Evolutionary conservation across 306 rosid species (phyloP), one percentile per base, ranked within the genome.

Genomic region (Rosa chinensis): DNA sequence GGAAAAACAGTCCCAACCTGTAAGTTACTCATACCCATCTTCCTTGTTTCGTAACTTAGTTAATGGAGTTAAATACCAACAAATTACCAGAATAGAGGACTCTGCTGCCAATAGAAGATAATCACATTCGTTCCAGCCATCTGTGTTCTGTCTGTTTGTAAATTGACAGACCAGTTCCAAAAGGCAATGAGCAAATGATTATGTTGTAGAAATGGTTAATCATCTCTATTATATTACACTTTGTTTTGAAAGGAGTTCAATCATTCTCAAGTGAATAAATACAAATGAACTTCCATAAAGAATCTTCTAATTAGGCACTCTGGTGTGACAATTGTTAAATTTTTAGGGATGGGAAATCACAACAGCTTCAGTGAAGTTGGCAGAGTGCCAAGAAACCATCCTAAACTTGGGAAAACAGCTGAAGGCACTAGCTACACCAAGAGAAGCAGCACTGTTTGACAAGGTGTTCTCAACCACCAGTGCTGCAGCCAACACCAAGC

Each of bases 311-410:
- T 1, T 20, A 5, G n/a, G 63, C 45, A 72, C 45, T 50, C 6
- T 32, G 25, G 16, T 35, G 42, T 52, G 63, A 72, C 63, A 20
- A 28, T 40, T 6, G 43, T 74, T 5, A 39, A 52, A 78, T 58
- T 53, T 74, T 58, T 86, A 92, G 97, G 94, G 91, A n/a, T 90
- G 96, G 94, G 92, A 90, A 92, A 88, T 92, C 70, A 92, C 92
- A 72, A 81, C 93, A 80, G 92, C 96, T 76, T 92, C 97, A 25
- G 82, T 89, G 42, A 92, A 90, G 91, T 76, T 92, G 82, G 91
- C 94, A 10, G 97, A 93, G 84, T 91, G 96, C 82, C 97, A 93
- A 87, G 94, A 91, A 80, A 91, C 92, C 74, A 89, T 92, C 72
- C 56, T 85, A 63, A 88, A 84, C 84, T 87, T 92, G 21, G 92